Base-by-base conservation (phyloP, 352 stramenopile genomes). In the Phytophthora fragariaefolia region DNA sequence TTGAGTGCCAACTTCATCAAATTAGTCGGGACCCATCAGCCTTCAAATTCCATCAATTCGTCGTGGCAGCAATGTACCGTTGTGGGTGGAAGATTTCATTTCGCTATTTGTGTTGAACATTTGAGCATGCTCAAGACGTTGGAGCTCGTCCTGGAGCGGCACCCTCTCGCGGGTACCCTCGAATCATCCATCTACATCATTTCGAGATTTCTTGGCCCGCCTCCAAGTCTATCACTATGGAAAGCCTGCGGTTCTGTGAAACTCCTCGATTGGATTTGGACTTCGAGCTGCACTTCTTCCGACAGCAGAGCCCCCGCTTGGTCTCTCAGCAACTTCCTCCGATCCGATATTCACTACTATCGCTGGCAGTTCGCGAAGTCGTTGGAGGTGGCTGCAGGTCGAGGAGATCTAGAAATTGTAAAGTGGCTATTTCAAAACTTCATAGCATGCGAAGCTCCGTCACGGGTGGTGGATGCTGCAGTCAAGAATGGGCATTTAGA, bases 361-460 rank as follows among this genome's bases (percentile, higher is more conserved):
- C 20, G n/a, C 0, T 63, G 43, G 56, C 43, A 63, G 22, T 63
- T 55, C 22, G 15, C 30, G 4, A 48, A 49, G 5, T 46, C 55
- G 10, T 22, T 63, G 42, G 20, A 48, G 18, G 27, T 38, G 3
- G 28, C 45, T 55, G 56, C 45, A 3, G 28, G 7, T 8, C 56
- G 43, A 18, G 56, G 43, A 2, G 45, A 63, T 55, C 27, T 63
- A 28, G 43, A 1, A 5, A 17, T 55, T 24, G 43, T 54, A 20
- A 55, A 55, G 55, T 63, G 43, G 30, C 12, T 63, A 4, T 63
- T 55, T n/a, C 20, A 46, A 7, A 42, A 55, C n/a, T 55, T 63
- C 17, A 4, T 22, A 5, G 43, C 9, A 0, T 63, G 42, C 28
- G 30, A 55, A 23, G 43, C 22, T 13, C 28, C 30, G 3, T 18